Percentiles rank a stretch among this genome's conserved stretches.
Conservation (phyloP, 106 monocot species). For the Dendrobium nobile region DNA sequence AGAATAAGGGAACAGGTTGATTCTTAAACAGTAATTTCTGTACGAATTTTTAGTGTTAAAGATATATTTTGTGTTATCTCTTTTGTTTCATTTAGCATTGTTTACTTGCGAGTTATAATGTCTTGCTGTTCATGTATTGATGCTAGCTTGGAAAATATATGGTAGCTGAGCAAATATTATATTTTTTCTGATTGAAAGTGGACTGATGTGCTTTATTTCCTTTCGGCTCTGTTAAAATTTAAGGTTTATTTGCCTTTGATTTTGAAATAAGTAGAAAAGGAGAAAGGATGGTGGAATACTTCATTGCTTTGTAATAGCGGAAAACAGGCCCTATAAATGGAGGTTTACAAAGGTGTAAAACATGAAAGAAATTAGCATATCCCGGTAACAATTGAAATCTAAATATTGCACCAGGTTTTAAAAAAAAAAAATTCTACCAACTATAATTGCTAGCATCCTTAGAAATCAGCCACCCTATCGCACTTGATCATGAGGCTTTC, state of each 20-base stretch:
- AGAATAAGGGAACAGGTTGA: constrained; percentile 75
- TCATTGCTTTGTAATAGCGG: not conserved
- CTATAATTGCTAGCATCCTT: too few species aligned
- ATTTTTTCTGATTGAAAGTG: not conserved
- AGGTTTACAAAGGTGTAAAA: too few species aligned
- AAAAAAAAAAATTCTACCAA: too few species aligned
- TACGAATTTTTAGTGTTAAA: not conserved
- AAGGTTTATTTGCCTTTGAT: not conserved
- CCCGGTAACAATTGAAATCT: too few species aligned
- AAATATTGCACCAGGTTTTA: too few species aligned
- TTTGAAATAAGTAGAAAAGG: not conserved
- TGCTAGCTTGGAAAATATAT: not conserved
- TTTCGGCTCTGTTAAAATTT: not conserved
- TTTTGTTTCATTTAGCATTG: not conserved
- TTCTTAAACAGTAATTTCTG: not conserved
- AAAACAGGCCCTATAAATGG: too few species aligned
- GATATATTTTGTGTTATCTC: not conserved
- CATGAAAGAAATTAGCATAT: too few species aligned
- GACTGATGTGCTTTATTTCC: not conserved
- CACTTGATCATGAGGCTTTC: too few species aligned
- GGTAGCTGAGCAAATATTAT: not conserved
- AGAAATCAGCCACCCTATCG: too few species aligned
- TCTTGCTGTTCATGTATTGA: not conserved
- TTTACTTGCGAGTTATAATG: not conserved
- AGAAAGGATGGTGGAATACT: not conserved